These are phyloP conservation scores for Hanseniaspora uvarum DNA, from an alignment of 1,139 yeast species.

Conservation along the genomic window DNA sequence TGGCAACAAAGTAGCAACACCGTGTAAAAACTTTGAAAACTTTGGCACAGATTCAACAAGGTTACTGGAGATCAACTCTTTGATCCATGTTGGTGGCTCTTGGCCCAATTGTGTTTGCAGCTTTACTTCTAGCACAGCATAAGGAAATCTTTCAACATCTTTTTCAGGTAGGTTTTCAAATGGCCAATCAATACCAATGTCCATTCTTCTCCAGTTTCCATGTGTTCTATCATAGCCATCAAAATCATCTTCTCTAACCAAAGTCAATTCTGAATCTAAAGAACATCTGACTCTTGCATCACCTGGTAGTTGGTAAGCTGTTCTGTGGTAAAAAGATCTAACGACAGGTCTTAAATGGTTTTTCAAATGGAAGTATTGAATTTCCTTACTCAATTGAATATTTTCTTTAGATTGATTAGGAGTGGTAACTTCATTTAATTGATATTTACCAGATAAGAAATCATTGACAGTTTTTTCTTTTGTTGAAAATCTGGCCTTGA, in stretches of 20 bases:
- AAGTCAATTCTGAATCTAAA: constrained; percentile 83
- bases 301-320: constrained; percentile 97
- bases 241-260: constrained; percentile 95
- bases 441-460: constrained; percentile 69
- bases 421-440: constrained; percentile 82
- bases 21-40: constrained; percentile 93
- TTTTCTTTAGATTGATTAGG: constrained; percentile 80
- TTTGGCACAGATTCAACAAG: constrained; percentile 96
- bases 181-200: constrained; percentile 95
- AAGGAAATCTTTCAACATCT: constrained; percentile 88
- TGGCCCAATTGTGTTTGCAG: constrained; percentile 96
- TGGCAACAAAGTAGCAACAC: constrained; percentile 79
- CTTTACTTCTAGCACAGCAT: constrained; percentile 93
- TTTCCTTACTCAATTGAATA: constrained; percentile 85
- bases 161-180: constrained; percentile 71
- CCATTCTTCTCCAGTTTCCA: constrained; percentile 95
- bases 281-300: constrained; percentile 98
- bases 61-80: constrained; percentile 82
- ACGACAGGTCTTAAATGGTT: constrained; percentile 84
- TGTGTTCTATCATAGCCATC: constrained; percentile 86
- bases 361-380: constrained; percentile 77
- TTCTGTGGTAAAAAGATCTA: constrained; percentile 92
- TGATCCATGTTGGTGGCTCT: constrained; percentile 96
- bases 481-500: constrained; percentile 85
- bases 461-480: constrained; percentile 85